Conservation (phyloP, 1,284 basidiomycete species). For the Heterobasidion occidentale region DNA sequence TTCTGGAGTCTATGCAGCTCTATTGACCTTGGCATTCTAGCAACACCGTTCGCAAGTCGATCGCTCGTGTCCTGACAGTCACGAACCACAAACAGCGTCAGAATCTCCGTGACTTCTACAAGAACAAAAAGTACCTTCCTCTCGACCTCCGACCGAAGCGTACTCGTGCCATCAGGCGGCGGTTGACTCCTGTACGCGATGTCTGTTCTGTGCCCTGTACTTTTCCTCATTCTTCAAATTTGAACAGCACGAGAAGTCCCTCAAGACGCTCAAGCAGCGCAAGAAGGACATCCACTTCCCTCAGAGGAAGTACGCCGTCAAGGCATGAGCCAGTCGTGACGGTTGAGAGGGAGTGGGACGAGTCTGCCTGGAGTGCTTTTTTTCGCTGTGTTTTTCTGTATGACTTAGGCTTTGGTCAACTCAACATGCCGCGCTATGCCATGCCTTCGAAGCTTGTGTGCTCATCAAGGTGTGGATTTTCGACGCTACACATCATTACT, state of each 20-base stretch:
- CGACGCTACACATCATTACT: neutral
- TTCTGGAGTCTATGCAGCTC: neutral
- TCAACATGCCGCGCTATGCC: conserved; percentile 6
- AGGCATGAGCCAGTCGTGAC: conserved; percentile 47
- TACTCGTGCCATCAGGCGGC: conserved; percentile 97
- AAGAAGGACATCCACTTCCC: conserved; percentile 97
- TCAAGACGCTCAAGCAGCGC: conserved; percentile 84
- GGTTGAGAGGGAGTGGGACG: conserved; percentile 13
- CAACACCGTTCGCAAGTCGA: conserved; percentile 96
- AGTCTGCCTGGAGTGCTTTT: conserved; percentile 18
- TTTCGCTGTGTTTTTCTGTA: conserved; percentile 26
- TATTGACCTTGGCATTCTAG: conserved; percentile 33
- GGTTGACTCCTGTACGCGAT: conserved; percentile 75
- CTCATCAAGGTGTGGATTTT: neutral
- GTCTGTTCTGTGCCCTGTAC: neutral
- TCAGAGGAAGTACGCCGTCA: conserved; percentile 75
- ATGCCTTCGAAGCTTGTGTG: conserved; percentile 2
- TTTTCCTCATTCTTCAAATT: conserved; percentile 10
- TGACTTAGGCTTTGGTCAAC: conserved; percentile 26
- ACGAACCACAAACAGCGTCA: conserved; percentile 98
- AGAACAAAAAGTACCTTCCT: conserved; percentile 93
- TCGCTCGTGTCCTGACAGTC: conserved; percentile 97
- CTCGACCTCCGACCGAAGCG: conserved; percentile 98
- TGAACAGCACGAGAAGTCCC: conserved; percentile 66
- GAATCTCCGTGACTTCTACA: conserved; percentile 98